Conservation (phyloP, 164 flowering plant species). For the Santalum album region DNA sequence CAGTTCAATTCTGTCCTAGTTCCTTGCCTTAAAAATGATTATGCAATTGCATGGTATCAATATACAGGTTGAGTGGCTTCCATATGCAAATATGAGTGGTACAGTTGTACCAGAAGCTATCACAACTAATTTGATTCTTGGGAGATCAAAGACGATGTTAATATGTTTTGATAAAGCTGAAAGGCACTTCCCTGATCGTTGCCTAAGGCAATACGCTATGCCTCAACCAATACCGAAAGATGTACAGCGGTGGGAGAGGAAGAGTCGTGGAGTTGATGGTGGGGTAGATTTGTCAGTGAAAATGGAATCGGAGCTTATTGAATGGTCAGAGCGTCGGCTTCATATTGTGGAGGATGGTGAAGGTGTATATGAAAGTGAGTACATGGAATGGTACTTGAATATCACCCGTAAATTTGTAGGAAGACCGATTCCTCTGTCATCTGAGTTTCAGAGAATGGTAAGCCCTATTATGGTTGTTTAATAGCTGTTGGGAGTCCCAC, state of each 20-base stretch:
- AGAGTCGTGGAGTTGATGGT: slow-evolving; percentile 65
- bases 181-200: slow-evolving; percentile 66
- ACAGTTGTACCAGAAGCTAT: slow-evolving; percentile 39
- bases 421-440: slow-evolving; percentile 53
- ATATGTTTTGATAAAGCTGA: slow-evolving; percentile 77
- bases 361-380: slow-evolving; percentile 43
- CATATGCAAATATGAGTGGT: slow-evolving; percentile 35
- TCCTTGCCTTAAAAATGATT: not conserved
- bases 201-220: slow-evolving; percentile 58
- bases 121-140: slow-evolving; percentile 26
- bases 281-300: slow-evolving; percentile 55
- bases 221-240: slow-evolving; percentile 46
- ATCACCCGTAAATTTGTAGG: slow-evolving; percentile 58
- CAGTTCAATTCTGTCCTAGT: not conserved
- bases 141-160: slow-evolving; percentile 66
- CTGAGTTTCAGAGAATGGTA: slow-evolving; percentile 54
- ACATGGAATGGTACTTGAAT: slow-evolving; percentile 54
- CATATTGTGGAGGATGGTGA: slow-evolving; percentile 38
- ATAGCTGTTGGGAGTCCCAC: too few species aligned
- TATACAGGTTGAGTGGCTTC: slow-evolving; percentile 60
- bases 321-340: slow-evolving; percentile 45
- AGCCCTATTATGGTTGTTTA: not conserved
- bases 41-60: not conserved
- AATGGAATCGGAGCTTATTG: slow-evolving; percentile 47
- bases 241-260: slow-evolving; percentile 52